Conservation (phyloP, 2,329 filamentous ascomycete genomes). For the Talaromyces sp. region DNA sequence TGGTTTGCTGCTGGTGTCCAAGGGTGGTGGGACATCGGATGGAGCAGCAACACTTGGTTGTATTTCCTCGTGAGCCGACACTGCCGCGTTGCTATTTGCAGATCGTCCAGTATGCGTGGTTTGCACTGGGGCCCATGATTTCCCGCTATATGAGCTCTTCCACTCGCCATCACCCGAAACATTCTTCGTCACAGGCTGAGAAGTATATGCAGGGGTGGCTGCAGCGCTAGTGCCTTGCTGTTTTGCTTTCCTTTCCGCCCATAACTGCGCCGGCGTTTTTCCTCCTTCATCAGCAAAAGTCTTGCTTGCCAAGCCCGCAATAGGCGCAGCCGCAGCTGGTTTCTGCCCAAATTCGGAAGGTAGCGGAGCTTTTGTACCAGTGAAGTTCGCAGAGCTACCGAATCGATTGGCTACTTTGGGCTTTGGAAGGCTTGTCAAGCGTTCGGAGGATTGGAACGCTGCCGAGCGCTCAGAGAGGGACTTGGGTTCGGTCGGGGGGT, state of each 20-base stretch:
- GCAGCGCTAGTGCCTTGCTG: slow-evolving; percentile 43
- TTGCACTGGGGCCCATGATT: slow-evolving; percentile 81
- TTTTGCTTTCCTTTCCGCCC: slow-evolving; percentile 94
- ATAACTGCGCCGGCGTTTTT: slow-evolving; percentile 93
- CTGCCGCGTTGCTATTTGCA: slow-evolving; percentile 41
- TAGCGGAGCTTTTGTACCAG: slow-evolving; percentile 81
- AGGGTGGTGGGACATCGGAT: slow-evolving; percentile 47
- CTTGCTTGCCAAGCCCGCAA: slow-evolving; percentile 72
- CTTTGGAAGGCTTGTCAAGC: slow-evolving; percentile 82
- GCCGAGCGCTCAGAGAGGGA: slow-evolving; percentile 70
- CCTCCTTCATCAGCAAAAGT: slow-evolving; percentile 93
- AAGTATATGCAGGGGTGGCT: not conserved
- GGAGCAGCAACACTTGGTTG: slow-evolving; percentile 56
- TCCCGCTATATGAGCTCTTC: slow-evolving; percentile 88
- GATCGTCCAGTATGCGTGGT: slow-evolving; percentile 65
- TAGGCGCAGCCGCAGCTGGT: slow-evolving; percentile 50
- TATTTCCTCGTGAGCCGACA: not conserved
- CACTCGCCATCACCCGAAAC: slow-evolving; percentile 63
- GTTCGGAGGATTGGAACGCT: slow-evolving; percentile 67
- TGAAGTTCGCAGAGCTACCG: slow-evolving; percentile 63
- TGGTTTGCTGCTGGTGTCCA: slow-evolving; percentile 63
- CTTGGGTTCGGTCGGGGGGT: slow-evolving; percentile 49
- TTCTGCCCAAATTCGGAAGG: slow-evolving; percentile 64
- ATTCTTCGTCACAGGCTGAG: slow-evolving; percentile 31
- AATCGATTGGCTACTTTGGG: slow-evolving; percentile 93